Conservation (phyloP, 495 filamentous ascomycete species). For the Penicillium antarcticum region DNA sequence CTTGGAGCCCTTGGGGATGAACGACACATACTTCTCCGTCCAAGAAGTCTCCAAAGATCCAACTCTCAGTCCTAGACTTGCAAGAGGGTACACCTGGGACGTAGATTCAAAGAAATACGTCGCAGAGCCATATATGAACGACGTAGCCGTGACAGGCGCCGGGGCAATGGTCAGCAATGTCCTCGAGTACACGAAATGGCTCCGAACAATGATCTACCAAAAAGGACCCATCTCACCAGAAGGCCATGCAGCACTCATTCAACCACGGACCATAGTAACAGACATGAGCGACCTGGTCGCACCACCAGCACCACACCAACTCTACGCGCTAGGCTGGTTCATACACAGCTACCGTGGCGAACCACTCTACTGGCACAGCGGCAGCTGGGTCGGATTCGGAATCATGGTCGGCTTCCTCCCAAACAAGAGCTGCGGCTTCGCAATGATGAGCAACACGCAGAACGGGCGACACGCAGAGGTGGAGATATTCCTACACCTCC, state of each 20-base stretch:
- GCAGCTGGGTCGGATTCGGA: conserved; percentile 7
- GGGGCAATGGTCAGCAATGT: conserved; percentile 48
- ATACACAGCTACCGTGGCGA: conserved; percentile 11
- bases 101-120: background rate
- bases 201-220: conserved; percentile 28
- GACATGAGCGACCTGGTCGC: background rate
- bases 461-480: conserved; percentile 1
- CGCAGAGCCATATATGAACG: conserved; percentile 2
- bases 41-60: conserved; percentile 10
- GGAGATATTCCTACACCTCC: background rate
- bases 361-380: conserved; percentile 8
- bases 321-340: conserved; percentile 18
- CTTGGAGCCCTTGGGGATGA: conserved; percentile 48
- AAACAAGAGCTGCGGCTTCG: background rate
- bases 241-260: background rate
- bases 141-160: conserved; percentile 35
- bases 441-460: conserved; percentile 6
- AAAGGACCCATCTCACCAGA: conserved; percentile 3
- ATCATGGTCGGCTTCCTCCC: conserved; percentile 6
- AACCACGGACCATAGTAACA: conserved; percentile 5
- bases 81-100: conserved; percentile 7
- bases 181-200: conserved; percentile 49
- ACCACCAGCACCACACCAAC: background rate
- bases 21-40: conserved; percentile 40
- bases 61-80: background rate